These are phyloP conservation scores for Colletotrichum viniferum DNA, from an alignment of 2,329 filamentous ascomycete genomes.

Conservation along the genomic window DNA sequence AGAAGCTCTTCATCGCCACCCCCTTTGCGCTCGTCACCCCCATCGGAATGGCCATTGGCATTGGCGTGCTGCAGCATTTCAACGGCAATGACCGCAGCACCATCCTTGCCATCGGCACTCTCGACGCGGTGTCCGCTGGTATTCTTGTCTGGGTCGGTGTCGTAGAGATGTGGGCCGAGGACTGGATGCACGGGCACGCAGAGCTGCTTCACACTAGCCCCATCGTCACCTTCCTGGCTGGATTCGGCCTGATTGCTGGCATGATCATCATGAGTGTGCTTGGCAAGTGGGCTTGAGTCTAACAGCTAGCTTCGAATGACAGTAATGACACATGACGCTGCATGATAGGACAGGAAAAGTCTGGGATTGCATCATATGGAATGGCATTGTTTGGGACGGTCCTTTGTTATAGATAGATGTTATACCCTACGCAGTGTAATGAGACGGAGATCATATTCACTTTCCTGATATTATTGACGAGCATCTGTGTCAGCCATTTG, in stretches of 20 bases:
- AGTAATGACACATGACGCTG: neutral
- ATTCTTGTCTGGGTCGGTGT: conserved; percentile 81
- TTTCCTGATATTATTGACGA: rapidly evolving
- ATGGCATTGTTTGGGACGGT: neutral
- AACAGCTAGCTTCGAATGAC: neutral
- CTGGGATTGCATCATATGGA: neutral
- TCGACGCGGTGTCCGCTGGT: conserved; percentile 76
- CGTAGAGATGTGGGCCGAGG: conserved; percentile 79
- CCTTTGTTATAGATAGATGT: conserved; percentile 5
- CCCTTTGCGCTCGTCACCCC: conserved; percentile 76
- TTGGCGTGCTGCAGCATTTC: conserved; percentile 71
- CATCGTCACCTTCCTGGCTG: conserved; percentile 52
- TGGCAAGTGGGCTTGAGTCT: conserved; percentile 72
- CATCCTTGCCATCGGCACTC: conserved; percentile 72
- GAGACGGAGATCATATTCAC: neutral
- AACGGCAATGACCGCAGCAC: conserved; percentile 75
- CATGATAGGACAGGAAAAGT: neutral
- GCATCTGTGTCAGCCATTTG: rapidly evolving
- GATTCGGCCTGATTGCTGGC: conserved; percentile 61
- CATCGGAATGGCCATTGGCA: conserved; percentile 80
- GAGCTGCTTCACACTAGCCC: conserved; percentile 59
- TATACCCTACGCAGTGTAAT: conserved; percentile 12
- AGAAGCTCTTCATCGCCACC: conserved; percentile 65
- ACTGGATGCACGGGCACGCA: conserved; percentile 64
- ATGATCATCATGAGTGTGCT: conserved; percentile 74